Evolutionary conservation across 164 flowering plant genomes (phyloP), one percentile per base, ranked within the genome.

Genomic region (Paratinospora sagittata): DNA sequence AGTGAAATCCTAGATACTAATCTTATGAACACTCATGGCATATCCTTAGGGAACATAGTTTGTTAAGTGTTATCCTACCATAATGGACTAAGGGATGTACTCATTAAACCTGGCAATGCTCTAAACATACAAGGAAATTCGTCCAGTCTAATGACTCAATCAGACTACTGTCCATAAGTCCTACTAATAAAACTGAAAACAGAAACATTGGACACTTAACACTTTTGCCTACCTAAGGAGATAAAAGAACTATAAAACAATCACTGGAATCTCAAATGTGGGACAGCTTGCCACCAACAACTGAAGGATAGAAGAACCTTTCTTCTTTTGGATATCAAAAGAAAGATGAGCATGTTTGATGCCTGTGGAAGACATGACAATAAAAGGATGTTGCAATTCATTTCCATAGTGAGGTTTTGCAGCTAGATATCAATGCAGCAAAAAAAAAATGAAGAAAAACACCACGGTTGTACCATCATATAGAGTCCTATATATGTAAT

Each of bases 401-500:
- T 61, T 43, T 27, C 52, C 68, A 67, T 37, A 14, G n/a, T 24
- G 67, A 4, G 12, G 52, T 63, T 23, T 8, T 60, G 27, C 3
- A 65, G 36, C 47, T 43, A 65, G n/a, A 55, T 39, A 41, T 34
- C 39, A n/a, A 68, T 63, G 62, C 61, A 23, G 39, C 17, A 27
- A 23, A 36, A 8, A 12, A 49, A 63, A 55, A 30, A 52, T 63
- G 68, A 27, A 55, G 55, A 23, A 26, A 43, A 64, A 52, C 21
- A 63, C 41, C 43, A 62, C 30, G 23, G 65, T 11, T 71, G 26
- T 17, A 37, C 65, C 66, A 72, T 24, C 66, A 65, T 43, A 70
- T 66, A 43, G 37, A 73, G 52, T 66, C 30, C 71, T 66, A 57
- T 39, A 57, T 75, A 26, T 66, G 43, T 45, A 55, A 27, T 34